Evolutionary conservation across 306 rosid genomes (phyloP).

Genomic region (Cicer arietinum): DNA sequence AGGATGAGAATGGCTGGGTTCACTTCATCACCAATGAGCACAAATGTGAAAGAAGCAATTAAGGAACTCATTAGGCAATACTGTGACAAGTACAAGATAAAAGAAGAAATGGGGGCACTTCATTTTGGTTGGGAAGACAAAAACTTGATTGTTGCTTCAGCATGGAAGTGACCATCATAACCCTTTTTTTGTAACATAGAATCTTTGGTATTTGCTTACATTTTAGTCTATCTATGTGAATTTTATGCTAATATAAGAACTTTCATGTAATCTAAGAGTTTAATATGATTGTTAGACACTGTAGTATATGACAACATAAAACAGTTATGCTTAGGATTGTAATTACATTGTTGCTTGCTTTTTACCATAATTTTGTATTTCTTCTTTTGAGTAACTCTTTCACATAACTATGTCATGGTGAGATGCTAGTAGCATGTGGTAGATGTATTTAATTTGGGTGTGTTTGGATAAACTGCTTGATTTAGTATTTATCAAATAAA

Average conservation of each 20-base stretch:
- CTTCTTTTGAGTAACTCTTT: neutral
- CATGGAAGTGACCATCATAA: constrained; percentile 70
- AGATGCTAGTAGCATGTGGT: neutral
- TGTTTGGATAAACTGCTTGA: too few species aligned
- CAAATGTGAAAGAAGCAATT: constrained; percentile 55
- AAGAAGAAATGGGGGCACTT: constrained; percentile 75
- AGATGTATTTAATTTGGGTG: neutral
- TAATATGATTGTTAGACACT: neutral
- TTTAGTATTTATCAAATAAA: neutral
- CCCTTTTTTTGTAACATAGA: constrained; percentile 11
- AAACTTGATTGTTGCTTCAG: constrained; percentile 84
- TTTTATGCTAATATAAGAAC: constrained; percentile 40
- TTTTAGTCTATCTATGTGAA: constrained; percentile 46
- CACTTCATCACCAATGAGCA: constrained; percentile 64
- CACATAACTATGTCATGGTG: neutral
- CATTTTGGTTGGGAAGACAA: constrained; percentile 96
- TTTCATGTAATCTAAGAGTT: constrained; percentile 15
- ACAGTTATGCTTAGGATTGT: constrained; percentile 33
- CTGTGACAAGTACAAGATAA: constrained; percentile 72
- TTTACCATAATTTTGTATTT: neutral
- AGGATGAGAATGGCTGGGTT: constrained; percentile 94
- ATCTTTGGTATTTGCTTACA: constrained; percentile 35
- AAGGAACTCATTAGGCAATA: constrained; percentile 63
- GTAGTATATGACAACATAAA: neutral
- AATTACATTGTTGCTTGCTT: constrained; percentile 9